Evolutionary conservation across 495 filamentous ascomycete genomes (phyloP), one percentile per base, ranked within the genome.

Genomic region (Parathielavia hyrcaniae): DNA sequence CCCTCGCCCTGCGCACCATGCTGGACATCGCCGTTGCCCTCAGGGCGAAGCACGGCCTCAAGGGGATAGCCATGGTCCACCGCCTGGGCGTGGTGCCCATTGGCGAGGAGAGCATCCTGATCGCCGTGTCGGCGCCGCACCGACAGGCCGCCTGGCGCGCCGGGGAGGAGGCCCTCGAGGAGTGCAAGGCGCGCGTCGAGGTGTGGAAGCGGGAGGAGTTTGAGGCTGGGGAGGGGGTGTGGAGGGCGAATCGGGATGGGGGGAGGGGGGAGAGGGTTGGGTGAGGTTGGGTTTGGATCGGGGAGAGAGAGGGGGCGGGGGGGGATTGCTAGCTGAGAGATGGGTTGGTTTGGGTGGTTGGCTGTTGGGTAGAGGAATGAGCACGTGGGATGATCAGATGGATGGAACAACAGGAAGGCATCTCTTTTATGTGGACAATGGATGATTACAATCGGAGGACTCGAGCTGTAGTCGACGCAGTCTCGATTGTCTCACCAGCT

Each of bases 131-230:
- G 50, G 77, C 87, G 22, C 83, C 88, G 44, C 93, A 98, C 78
- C 80, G 93, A n/a, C 81, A 84, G 64, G 88, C 87, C 44, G 93
- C 89, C 39, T 98, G 91, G 91, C 74, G 75, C 62, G 95, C 84
- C 0, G 93, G 89, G 0, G 92, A 97, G 76, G 89, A 92, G 75
- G 86, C 90, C 40, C 73, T 98, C 62, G 92, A 97, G 79, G 74
- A 78, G 66, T 89, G 87, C 64, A 98, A 98, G 75, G 82, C 80
- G 64, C 80, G 78, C 58, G 87, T 87, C 41, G 93, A 98, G 80
- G 85, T 98, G 49, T 98, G 93, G 93, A 98, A 98, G 75, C 76
- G 81, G 67, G 93, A 98, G 78, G 86, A 89, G 66, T 97, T 97
- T 81, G 83, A 71, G 19, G 85, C 79, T 12, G 84, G 82, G 57